Base-by-base conservation (phyloP, 345 rosid species). In the Euphorbia tirucalli region DNA sequence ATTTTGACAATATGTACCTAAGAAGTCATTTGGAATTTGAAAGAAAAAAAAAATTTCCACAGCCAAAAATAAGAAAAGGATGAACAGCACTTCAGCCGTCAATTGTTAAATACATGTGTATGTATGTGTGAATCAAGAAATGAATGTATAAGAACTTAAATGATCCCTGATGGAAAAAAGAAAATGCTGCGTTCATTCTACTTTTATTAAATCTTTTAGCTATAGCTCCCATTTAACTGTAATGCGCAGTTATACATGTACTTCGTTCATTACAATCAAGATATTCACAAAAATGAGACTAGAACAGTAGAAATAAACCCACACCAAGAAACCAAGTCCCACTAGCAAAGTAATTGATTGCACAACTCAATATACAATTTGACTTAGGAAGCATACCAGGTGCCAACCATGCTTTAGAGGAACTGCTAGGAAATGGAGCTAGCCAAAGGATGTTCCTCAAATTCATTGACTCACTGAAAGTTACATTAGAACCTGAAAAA, bases 391-490 rank as follows among this genome's bases (percentile, higher is more conserved):
- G 66, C 25, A 61, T 90, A 92, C 98, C 98, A 71, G 97, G 93
- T 19, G 95, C 84, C 73, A 58, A 49, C 97, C 97, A 94, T 22
- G 70, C 83, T 71, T 81, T 67, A 14, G 74, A 11, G 37, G 85
- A 81, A 60, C 71, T 81, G 83, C 88, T 79, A 0, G 98, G 96
- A 78, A 92, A 82, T 22, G 97, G 98, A 64, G 92, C 97, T 64
- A 92, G 88, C 97, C 97, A 94, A 13, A 92, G 92, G 80, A 94
- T 89, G 81, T 94, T 94, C 65, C 96, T 81, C 81, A 90, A 81
- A 79, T 94, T 94, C 90, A 94, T 90, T 30, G 89, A 80, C 81
- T 89, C 87, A 73, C 86, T 88, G 50, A 86, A 94, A 10, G 71
- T 83, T 50, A 92, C 83, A 7, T 78, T 77, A 55, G 97, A 91